phyloP scores from a whole-genome alignment of 768 basidiomycete genomes.

The Gloeopeniophorella convolvens region DNA sequence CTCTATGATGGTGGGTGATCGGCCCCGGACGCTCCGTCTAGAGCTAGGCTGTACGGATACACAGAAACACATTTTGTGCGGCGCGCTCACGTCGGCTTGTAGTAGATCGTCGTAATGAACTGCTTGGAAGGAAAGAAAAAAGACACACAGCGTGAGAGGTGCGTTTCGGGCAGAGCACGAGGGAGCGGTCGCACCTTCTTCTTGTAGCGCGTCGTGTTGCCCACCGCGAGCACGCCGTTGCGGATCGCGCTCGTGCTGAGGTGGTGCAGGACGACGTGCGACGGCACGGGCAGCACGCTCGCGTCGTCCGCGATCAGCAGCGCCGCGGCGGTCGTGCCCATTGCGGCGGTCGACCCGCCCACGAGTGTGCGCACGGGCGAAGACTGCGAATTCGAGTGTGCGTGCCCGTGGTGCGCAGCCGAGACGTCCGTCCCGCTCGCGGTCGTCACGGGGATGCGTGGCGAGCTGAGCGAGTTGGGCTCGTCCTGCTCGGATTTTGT shows the following conservation, averaged over 20 bases:
- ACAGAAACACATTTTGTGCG: neutral
- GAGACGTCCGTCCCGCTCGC: conserved; percentile 29
- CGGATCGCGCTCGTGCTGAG: conserved; percentile 91
- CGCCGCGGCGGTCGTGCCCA: conserved; percentile 17
- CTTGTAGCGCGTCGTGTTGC: conserved; percentile 84
- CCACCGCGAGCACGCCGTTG: conserved; percentile 90
- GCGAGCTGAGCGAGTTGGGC: conserved; percentile 14
- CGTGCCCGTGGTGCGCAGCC: conserved; percentile 9
- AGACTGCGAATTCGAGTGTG: conserved; percentile 5
- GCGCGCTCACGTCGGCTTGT: conserved; percentile 51
- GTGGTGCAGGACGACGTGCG: conserved; percentile 91
- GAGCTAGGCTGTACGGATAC: conserved; percentile 11
- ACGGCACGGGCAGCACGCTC: conserved; percentile 86
- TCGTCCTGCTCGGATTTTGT: conserved; percentile 16
- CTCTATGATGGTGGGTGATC: no score
- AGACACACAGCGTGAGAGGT: neutral
- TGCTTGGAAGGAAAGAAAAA: conserved; percentile 25
- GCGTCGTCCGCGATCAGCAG: conserved; percentile 72
- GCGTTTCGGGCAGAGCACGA: neutral
- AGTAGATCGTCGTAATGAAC: conserved; percentile 84
- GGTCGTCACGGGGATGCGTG: conserved; percentile 27
- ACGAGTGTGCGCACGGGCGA: conserved; percentile 22
- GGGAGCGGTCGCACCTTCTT: conserved; percentile 59
- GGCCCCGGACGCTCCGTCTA: conserved; percentile 11
- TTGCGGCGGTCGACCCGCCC: conserved; percentile 4